Percentiles rank a stretch among this genome's conserved stretches.
These are phyloP conservation scores for Pestalotiopsis sp. DNA, from an alignment of 2,329 filamentous ascomycete genomes.

Conservation along the genomic window DNA sequence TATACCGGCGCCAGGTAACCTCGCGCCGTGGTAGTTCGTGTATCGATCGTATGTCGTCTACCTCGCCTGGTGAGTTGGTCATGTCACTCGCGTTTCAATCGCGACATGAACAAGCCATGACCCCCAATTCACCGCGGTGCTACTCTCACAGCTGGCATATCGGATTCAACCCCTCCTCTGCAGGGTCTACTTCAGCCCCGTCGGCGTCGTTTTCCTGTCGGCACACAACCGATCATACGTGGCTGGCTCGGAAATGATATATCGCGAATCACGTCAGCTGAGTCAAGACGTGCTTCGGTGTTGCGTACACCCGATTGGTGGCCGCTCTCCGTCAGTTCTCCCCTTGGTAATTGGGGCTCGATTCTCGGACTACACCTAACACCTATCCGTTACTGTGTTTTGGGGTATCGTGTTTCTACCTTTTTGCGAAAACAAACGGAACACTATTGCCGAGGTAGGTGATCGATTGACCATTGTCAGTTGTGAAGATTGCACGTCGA, in stretches of 20 bases:
- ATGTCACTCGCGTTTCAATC: conserved; percentile 25
- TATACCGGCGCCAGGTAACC: background rate
- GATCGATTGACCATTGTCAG: too few species aligned
- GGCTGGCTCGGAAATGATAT: background rate
- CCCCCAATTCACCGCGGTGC: conserved; percentile 9
- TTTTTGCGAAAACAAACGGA: too few species aligned
- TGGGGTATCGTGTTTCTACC: too few species aligned
- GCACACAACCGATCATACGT: background rate
- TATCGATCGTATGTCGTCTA: conserved; percentile 21
- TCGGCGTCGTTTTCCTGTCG: conserved; percentile 19
- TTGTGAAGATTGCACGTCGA: background rate
- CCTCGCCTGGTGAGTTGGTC: conserved; percentile 25
- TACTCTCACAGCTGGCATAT: conserved; percentile 12
- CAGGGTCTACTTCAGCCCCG: conserved; percentile 20
- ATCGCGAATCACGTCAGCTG: background rate
- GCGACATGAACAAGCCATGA: conserved; percentile 17
- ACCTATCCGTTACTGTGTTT: background rate
- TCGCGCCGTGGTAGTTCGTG: conserved; percentile 24
- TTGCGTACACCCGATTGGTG: background rate
- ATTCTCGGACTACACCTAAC: background rate
- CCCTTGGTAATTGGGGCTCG: background rate
- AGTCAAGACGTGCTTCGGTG: background rate
- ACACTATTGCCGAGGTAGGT: too few species aligned
- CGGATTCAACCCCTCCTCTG: conserved; percentile 24
- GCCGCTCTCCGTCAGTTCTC: background rate